Evolutionary conservation across 2,329 filamentous ascomycete species (phyloP).

Genomic region (Magnaporthiopsis rhizophila): DNA sequence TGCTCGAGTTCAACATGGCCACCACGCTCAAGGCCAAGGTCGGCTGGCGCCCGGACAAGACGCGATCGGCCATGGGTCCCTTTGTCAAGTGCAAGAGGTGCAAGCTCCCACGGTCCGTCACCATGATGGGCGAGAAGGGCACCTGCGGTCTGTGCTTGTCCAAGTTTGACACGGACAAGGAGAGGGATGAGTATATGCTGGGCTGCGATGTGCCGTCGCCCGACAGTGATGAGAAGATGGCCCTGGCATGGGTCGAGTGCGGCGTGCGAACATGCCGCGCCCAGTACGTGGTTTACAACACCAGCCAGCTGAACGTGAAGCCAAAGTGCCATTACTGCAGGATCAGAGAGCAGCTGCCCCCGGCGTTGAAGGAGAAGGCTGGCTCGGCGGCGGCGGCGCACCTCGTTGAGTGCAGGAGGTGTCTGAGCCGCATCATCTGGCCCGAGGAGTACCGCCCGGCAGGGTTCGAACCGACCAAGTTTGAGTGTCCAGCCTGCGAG

Average conservation of each 20-base stretch:
- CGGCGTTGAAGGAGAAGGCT: conserved; percentile 9
- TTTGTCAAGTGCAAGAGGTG: conserved; percentile 32
- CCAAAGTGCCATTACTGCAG: conserved; percentile 43
- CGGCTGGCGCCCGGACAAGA: conserved; percentile 38
- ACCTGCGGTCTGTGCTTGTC: conserved; percentile 33
- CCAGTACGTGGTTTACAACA: conserved; percentile 42
- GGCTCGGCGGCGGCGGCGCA: conserved; percentile 6
- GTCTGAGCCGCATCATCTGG: conserved; percentile 39
- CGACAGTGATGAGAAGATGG: conserved; percentile 22
- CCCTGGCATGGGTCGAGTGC: conserved; percentile 40
- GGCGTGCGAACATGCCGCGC: conserved; percentile 31
- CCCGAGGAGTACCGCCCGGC: conserved; percentile 32
- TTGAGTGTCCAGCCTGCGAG: conserved; percentile 33
- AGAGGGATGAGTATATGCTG: conserved; percentile 16
- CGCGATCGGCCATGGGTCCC: conserved; percentile 32
- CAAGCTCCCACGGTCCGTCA: conserved; percentile 38
- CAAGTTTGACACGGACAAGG: conserved; percentile 15
- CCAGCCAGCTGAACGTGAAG: conserved; percentile 29
- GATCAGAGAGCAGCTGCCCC: not conserved
- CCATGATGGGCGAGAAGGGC: conserved; percentile 32
- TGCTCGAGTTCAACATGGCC: conserved; percentile 36
- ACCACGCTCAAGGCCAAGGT: conserved; percentile 33
- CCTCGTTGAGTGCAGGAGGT: conserved; percentile 33
- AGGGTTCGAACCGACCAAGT: conserved; percentile 22
- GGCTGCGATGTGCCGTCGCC: conserved; percentile 22